Evolutionary conservation across 78 protist species (phyloP).

Genomic region (Tieghemostelium lacteum): DNA sequence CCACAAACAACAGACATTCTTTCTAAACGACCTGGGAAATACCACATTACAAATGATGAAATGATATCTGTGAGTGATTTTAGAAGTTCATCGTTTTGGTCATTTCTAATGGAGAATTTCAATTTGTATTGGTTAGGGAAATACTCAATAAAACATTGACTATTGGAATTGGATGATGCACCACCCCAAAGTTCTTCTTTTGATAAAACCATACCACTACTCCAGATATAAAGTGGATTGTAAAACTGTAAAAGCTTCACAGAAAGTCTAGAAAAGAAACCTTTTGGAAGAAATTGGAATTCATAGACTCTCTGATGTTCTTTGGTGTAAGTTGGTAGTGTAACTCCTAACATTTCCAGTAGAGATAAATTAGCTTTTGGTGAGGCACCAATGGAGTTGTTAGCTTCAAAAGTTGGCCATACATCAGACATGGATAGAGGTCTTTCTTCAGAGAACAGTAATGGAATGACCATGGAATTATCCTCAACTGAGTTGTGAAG

Average conservation of each 20-base stretch:
- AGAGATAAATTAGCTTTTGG: background rate
- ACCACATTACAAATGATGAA: slow-evolving; percentile 69
- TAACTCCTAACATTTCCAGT: too few relatives aligned
- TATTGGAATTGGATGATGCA: slow-evolving; percentile 24
- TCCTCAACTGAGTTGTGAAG: slow-evolving; percentile 19
- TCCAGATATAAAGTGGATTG: slow-evolving; percentile 71
- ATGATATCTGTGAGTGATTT: slow-evolving; percentile 30
- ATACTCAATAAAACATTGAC: slow-evolving; percentile 52
- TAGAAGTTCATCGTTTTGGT: background rate
- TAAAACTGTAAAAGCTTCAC: slow-evolving; percentile 44
- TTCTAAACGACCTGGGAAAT: slow-evolving; percentile 69
- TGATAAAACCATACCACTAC: slow-evolving; percentile 48
- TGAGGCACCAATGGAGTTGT: too few relatives aligned
- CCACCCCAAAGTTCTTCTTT: slow-evolving; percentile 72
- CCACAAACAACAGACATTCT: slow-evolving; percentile 32
- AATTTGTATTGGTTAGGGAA: background rate
- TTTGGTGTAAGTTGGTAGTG: too few relatives aligned
- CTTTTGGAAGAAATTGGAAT: slow-evolving; percentile 66
- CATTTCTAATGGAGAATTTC: slow-evolving; percentile 22
- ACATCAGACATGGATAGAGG: slow-evolving; percentile 33
- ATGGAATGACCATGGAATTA: slow-evolving; percentile 29
- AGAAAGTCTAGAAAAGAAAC: slow-evolving; percentile 59
- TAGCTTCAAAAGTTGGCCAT: slow-evolving; percentile 41
- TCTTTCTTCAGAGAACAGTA: slow-evolving; percentile 42
- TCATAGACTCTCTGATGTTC: slow-evolving; percentile 30